These are phyloP conservation scores for Vitellaria paradoxa DNA, from an alignment of 179 eudicot genomes.

Conservation along the genomic window DNA sequence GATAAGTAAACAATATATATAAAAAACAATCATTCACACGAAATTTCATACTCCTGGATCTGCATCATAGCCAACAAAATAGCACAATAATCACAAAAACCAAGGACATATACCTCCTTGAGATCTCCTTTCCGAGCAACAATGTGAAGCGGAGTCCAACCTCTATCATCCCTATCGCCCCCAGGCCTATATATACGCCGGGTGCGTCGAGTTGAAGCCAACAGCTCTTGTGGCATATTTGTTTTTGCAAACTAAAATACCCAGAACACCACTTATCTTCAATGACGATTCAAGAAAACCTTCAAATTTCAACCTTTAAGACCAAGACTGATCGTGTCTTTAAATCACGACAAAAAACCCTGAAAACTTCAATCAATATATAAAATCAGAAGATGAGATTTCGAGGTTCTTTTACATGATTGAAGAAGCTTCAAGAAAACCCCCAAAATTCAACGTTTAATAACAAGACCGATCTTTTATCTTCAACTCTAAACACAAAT, in stretches of 20 bases:
- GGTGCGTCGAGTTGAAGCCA: conserved; percentile 36
- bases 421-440: too few relatives aligned
- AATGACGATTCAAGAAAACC: background rate
- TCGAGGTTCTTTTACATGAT: too few relatives aligned
- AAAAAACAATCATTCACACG: background rate
- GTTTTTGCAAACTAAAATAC: conserved; percentile 8
- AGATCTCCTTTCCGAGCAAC: conserved; percentile 79
- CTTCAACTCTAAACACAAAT: background rate
- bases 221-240: conserved; percentile 37
- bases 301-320: too few relatives aligned
- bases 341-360: too few relatives aligned
- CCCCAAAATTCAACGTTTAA: background rate
- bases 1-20: background rate
- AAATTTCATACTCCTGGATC: background rate
- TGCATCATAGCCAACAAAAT: background rate
- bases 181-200: conserved; percentile 20
- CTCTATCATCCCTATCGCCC: conserved; percentile 77
- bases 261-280: background rate
- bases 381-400: too few relatives aligned
- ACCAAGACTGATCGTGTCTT: too few relatives aligned
- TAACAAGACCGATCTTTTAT: background rate
- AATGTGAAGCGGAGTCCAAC: conserved; percentile 90
- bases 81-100: background rate
- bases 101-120: conserved; percentile 52
- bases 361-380: too few relatives aligned